Evolutionary conservation across 352 stramenopile genomes (phyloP).

Genomic region (Phytopythium chamaehyphon): DNA sequence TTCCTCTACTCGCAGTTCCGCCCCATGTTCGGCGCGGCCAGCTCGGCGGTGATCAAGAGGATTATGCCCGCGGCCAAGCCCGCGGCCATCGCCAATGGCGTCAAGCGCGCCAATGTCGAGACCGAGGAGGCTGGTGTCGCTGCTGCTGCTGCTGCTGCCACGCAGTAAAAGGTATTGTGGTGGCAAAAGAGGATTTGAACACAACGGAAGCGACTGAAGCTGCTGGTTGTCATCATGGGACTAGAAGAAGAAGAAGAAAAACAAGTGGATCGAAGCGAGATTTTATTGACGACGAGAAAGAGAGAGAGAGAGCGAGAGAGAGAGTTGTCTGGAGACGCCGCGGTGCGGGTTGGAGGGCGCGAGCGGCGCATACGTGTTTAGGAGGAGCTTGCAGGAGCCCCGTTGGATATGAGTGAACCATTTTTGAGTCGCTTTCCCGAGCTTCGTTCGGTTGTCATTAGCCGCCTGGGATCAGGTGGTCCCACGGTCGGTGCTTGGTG

Average conservation of each 20-base stretch:
- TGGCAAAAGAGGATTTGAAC: too few relatives aligned
- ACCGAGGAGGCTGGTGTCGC: conserved; percentile 6
- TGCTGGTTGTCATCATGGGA: not conserved
- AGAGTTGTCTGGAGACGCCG: conserved; percentile 1
- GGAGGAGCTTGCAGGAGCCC: not conserved
- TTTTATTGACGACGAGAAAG: too few relatives aligned
- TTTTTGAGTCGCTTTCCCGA: conserved; percentile 13
- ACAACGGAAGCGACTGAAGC: not conserved
- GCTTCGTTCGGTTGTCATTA: not conserved
- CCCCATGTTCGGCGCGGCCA: conserved; percentile 61
- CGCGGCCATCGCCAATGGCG: conserved; percentile 12
- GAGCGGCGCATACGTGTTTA: too few relatives aligned
- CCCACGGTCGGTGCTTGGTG: too few relatives aligned
- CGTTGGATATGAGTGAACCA: conserved; percentile 8
- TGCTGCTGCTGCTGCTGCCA: conserved; percentile 15
- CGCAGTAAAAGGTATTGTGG: conserved; percentile 16
- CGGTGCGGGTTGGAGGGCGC: not conserved
- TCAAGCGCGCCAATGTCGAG: conserved; percentile 6
- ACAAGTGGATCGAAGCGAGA: too few relatives aligned
- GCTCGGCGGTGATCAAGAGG: conserved; percentile 67
- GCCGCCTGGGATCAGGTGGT: not conserved
- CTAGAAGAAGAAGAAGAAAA: not conserved
- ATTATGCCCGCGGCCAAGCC: conserved; percentile 35
- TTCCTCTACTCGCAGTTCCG: conserved; percentile 83
- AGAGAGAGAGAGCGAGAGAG: not conserved